phyloP scores from a whole-genome alignment of 2,329 filamentous ascomycete species.

The Ophiostoma angusticollis region DNA sequence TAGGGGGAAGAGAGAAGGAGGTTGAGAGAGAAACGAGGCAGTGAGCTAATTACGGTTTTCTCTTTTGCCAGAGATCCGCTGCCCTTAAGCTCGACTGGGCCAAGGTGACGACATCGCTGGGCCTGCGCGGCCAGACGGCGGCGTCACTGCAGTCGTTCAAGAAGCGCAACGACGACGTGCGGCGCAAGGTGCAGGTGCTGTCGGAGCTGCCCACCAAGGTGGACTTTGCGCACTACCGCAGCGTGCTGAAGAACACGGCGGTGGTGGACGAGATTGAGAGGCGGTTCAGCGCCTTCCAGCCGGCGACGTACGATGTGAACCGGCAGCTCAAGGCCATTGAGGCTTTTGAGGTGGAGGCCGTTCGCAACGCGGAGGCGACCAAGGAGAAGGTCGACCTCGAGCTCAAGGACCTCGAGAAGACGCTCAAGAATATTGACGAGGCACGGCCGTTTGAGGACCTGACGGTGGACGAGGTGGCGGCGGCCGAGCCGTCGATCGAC shows the following conservation, averaged over 20 bases:
- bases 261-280: slow-evolving; percentile 95
- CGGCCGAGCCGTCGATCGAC: slow-evolving; percentile 92
- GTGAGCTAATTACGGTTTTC: slow-evolving; percentile 39
- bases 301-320: slow-evolving; percentile 78
- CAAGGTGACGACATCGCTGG: slow-evolving; percentile 86
- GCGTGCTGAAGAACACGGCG: slow-evolving; percentile 86
- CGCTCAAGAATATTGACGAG: slow-evolving; percentile 91
- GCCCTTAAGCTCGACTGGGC: slow-evolving; percentile 99
- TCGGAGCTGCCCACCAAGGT: slow-evolving; percentile 73
- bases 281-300: slow-evolving; percentile 85
- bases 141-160: slow-evolving; percentile 91
- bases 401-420: slow-evolving; percentile 86
- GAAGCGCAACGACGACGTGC: slow-evolving; percentile 98
- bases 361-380: slow-evolving; percentile 94
- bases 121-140: slow-evolving; percentile 90
- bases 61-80: slow-evolving; percentile 65
- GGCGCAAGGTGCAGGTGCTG: slow-evolving; percentile 79
- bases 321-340: slow-evolving; percentile 98
- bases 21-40: background rate
- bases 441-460: slow-evolving; percentile 93
- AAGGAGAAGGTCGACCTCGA: slow-evolving; percentile 94
- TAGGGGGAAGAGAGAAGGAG: no score
- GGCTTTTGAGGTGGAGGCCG: slow-evolving; percentile 89
- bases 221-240: slow-evolving; percentile 90
- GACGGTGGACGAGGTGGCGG: slow-evolving; percentile 92